Evolutionary conservation across 768 basidiomycete species (phyloP), one percentile per base, ranked within the genome.

Genomic region (Naganishia randhawae): DNA sequence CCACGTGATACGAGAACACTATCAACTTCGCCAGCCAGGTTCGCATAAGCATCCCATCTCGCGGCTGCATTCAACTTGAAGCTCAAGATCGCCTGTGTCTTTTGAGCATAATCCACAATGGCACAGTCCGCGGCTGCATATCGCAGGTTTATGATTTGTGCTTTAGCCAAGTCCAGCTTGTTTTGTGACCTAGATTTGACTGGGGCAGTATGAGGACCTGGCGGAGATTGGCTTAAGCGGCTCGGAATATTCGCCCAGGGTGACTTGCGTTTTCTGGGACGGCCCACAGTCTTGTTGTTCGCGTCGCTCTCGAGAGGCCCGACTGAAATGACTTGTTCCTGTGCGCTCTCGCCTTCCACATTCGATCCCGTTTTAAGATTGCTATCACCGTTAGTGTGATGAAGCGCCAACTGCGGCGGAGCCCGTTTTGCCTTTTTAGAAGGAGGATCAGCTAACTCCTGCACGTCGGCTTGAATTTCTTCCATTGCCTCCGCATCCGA

Each of bases 61-160:
- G 37, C 22, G 29, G 22, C 19, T 41, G 57, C 37, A 35, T 22
- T 39, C 57, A 42, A 2, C 14, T 27, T 37, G 22, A 39, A 22
- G 29, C 33, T 42, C 22, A 61, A 25, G 32, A 61, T 41, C 1
- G 57, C 39, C 41, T 61, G 37, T 8, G 41, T 25, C 14, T 37
- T 35, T 25, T 13, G 22, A 8, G 39, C 57, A 39, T 61, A 61
- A 29, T 61, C 32, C 19, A 16, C n/a, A 3, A 61, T 61, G 27
- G 27, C 27, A 35, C 37, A 42, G 14, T 61, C 57, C 4, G 57
- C 57, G 7, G 57, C 57, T 39, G 57, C 57, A 29, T 61, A 61
- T 22, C 57, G 57, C 35, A 61, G 27, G 17, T 39, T 37, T 2
- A 42, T 22, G 9, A 61, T 61, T 17, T 61, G 57, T 13, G 57